phyloP scores from a whole-genome alignment of 208 protist genomes.

The Trypanosoma mega region DNA sequence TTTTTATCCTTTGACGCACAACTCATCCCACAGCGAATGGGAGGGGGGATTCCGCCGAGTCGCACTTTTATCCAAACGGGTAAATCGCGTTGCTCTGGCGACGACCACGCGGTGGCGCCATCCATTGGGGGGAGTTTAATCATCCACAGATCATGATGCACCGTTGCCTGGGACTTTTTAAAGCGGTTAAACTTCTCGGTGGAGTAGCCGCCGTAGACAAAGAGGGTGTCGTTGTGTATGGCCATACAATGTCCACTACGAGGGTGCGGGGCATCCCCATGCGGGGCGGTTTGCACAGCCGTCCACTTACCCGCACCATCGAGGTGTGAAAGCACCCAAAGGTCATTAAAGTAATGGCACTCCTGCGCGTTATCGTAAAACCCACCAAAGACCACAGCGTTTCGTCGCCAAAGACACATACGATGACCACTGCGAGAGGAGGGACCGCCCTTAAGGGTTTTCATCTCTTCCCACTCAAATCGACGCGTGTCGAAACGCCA shows the following conservation, averaged over 20 bases:
- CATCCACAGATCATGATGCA: slow-evolving; percentile 90
- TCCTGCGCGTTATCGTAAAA: slow-evolving; percentile 92
- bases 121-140: slow-evolving; percentile 35
- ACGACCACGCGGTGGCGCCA: background rate
- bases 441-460: slow-evolving; percentile 75
- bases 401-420: slow-evolving; percentile 88
- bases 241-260: slow-evolving; percentile 83
- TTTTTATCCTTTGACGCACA: slow-evolving; percentile 70
- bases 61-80: slow-evolving; percentile 76
- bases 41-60: slow-evolving; percentile 81
- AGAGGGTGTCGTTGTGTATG: slow-evolving; percentile 83
- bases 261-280: slow-evolving; percentile 49
- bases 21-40: slow-evolving; percentile 74
- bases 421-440: slow-evolving; percentile 89
- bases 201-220: slow-evolving; percentile 90
- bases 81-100: slow-evolving; percentile 11
- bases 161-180: slow-evolving; percentile 84
- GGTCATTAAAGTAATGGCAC: slow-evolving; percentile 88
- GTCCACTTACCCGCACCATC: slow-evolving; percentile 75
- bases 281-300: slow-evolving; percentile 43
- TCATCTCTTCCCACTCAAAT: slow-evolving; percentile 87
- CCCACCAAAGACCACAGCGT: slow-evolving; percentile 89
- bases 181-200: slow-evolving; percentile 89
- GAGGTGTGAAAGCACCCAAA: slow-evolving; percentile 82
- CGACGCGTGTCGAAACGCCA: slow-evolving; percentile 79